Percentiles rank a stretch among this genome's conserved stretches.
phyloP scores from a whole-genome alignment of 2,329 filamentous ascomycete genomes.

The Penicillium expansum region DNA sequence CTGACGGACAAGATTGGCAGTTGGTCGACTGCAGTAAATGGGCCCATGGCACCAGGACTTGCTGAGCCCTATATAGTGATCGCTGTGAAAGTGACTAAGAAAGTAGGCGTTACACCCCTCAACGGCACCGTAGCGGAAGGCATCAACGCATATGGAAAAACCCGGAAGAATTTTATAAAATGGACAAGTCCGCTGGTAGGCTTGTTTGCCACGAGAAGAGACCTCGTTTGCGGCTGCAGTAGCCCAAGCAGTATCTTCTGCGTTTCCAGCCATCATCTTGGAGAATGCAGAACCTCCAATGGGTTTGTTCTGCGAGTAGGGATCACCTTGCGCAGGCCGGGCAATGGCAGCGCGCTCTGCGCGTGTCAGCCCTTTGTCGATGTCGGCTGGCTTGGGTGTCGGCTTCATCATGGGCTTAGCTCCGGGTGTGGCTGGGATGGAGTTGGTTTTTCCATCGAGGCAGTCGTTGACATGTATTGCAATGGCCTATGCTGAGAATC shows the following conservation, averaged over 20 bases:
- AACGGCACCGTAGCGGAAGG: constrained; percentile 91
- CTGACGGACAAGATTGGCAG: constrained; percentile 80
- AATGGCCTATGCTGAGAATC: constrained; percentile 57
- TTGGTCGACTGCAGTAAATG: constrained; percentile 94
- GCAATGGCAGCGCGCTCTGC: constrained; percentile 69
- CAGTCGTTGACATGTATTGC: constrained; percentile 89
- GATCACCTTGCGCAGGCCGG: constrained; percentile 76
- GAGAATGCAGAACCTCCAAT: constrained; percentile 71
- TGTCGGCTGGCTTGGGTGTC: constrained; percentile 14
- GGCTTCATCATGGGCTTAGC: neutral
- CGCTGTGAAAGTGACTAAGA: constrained; percentile 94
- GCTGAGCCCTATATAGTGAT: constrained; percentile 91
- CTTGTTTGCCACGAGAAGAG: constrained; percentile 76
- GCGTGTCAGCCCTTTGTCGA: constrained; percentile 45
- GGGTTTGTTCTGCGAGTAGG: constrained; percentile 57
- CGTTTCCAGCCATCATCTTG: constrained; percentile 88
- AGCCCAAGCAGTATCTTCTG: constrained; percentile 87
- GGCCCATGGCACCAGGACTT: constrained; percentile 87
- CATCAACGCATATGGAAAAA: constrained; percentile 89
- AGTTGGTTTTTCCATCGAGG: constrained; percentile 74
- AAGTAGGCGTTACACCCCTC: constrained; percentile 93
- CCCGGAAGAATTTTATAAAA: constrained; percentile 99
- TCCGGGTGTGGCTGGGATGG: constrained; percentile 42
- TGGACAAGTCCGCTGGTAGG: constrained; percentile 86
- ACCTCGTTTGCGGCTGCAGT: constrained; percentile 76